Conservation (phyloP, 257 asterid species). For the Fraxinus cuspidata region DNA sequence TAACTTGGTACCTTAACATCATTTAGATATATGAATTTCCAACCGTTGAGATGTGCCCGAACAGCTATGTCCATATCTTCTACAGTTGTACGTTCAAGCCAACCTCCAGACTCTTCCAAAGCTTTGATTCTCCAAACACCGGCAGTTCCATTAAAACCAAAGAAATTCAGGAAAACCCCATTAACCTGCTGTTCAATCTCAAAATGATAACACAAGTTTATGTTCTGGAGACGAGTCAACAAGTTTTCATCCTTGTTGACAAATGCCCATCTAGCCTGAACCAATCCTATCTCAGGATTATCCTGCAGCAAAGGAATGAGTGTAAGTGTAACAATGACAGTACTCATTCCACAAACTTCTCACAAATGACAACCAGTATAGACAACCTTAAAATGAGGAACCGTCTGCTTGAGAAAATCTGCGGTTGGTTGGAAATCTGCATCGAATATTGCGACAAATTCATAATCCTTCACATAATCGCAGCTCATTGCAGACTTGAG, state of each 20-base stretch:
- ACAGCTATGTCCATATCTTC: slow-evolving; percentile 58
- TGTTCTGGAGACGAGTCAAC: slow-evolving; percentile 46
- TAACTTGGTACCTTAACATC: slow-evolving; percentile 41
- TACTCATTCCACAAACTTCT: neutral
- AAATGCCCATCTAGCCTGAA: slow-evolving; percentile 51
- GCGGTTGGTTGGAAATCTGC: slow-evolving; percentile 40
- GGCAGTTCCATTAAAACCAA: slow-evolving; percentile 54
- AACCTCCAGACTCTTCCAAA: slow-evolving; percentile 51
- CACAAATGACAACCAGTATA: neutral
- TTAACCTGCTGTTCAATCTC: slow-evolving; percentile 59
- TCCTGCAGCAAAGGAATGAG: slow-evolving; percentile 34
- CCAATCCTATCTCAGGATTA: slow-evolving; percentile 45
- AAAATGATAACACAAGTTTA: slow-evolving; percentile 50
- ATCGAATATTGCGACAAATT: slow-evolving; percentile 67
- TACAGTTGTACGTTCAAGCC: slow-evolving; percentile 56
- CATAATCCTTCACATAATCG: slow-evolving; percentile 61
- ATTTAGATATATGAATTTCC: slow-evolving; percentile 45
- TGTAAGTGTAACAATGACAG: neutral
- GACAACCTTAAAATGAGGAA: slow-evolving; percentile 65
- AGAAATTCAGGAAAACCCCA: slow-evolving; percentile 42
- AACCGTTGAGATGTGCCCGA: slow-evolving; percentile 49
- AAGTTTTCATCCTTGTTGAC: slow-evolving; percentile 52
- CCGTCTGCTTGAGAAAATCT: slow-evolving; percentile 67
- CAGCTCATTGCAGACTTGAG: slow-evolving; percentile 71
- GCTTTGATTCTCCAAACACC: slow-evolving; percentile 63